These are phyloP conservation scores for Niebla homalea DNA, from an alignment of 495 filamentous ascomycete genomes.

Conservation along the genomic window DNA sequence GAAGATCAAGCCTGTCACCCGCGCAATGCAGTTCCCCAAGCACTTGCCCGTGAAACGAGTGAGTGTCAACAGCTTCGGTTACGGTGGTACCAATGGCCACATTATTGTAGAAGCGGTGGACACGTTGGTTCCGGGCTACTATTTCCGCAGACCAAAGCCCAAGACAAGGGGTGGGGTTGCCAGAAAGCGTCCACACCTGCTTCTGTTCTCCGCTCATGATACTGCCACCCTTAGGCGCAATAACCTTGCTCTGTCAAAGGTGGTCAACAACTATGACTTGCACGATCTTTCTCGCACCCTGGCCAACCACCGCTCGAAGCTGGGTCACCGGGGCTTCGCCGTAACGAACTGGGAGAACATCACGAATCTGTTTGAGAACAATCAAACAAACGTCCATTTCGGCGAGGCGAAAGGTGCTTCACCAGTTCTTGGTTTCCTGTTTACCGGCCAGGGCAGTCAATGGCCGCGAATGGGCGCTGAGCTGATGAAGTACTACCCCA, in stretches of 20 bases:
- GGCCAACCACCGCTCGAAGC: constrained; percentile 5
- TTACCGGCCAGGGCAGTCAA: constrained; percentile 5
- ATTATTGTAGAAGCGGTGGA: neutral
- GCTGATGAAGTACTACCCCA: neutral
- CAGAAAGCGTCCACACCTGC: neutral
- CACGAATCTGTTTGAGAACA: neutral
- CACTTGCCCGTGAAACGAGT: neutral
- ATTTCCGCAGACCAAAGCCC: too few relatives aligned
- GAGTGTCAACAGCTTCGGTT: constrained; percentile 28
- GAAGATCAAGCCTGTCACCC: constrained; percentile 11
- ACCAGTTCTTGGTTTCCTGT: constrained; percentile 6
- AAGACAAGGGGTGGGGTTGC: too few relatives aligned
- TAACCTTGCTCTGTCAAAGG: constrained; percentile 14
- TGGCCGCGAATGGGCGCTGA: constrained; percentile 27
- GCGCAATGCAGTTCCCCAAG: constrained; percentile 2
- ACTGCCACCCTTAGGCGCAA: constrained; percentile 19
- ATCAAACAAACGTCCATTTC: neutral
- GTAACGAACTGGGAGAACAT: constrained; percentile 16
- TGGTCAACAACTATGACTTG: constrained; percentile 12
- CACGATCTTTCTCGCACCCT: constrained; percentile 9
- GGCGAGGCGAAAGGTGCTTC: neutral
- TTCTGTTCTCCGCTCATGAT: constrained; percentile 18
- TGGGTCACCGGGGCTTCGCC: constrained; percentile 13
- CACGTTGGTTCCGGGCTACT: too few relatives aligned
- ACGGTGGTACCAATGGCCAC: constrained; percentile 33